phyloP scores from a whole-genome alignment of 805 yeast species.

The Dipodascus albidus region DNA sequence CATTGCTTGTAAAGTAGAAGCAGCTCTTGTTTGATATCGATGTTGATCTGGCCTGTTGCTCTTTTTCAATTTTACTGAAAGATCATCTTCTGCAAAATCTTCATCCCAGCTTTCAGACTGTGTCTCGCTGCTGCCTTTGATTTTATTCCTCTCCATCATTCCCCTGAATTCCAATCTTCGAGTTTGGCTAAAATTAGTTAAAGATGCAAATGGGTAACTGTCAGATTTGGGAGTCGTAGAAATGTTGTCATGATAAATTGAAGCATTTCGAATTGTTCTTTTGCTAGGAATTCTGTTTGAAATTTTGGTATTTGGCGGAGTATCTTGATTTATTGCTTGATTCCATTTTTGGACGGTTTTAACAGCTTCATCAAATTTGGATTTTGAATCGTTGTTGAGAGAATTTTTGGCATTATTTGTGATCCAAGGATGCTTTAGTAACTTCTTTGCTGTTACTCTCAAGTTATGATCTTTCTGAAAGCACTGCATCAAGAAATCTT shows the following conservation, averaged over 20 bases:
- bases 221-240: background rate
- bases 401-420: slow-evolving; percentile 9
- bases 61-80: background rate
- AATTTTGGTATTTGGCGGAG: slow-evolving; percentile 14
- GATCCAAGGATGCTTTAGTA: slow-evolving; percentile 57
- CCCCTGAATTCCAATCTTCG: slow-evolving; percentile 3
- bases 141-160: background rate
- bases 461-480: slow-evolving; percentile 57
- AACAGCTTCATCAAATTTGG: slow-evolving; percentile 18
- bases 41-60: background rate
- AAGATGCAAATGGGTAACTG: slow-evolving; percentile 3
- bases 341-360: slow-evolving; percentile 22
- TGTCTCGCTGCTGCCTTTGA: background rate
- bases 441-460: slow-evolving; percentile 42
- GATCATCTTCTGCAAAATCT: slow-evolving; percentile 6
- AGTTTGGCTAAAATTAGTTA: slow-evolving; percentile 5
- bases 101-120: slow-evolving; percentile 8
- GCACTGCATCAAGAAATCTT: slow-evolving; percentile 55
- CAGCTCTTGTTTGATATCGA: background rate
- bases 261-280: slow-evolving; percentile 1
- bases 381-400: background rate
- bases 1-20: background rate
- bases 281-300: slow-evolving; percentile 7
- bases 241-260: background rate
- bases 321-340: slow-evolving; percentile 13